These are phyloP conservation scores for Fonticula alba DNA, from an alignment of 78 protist species.

Conservation along the genomic window DNA sequence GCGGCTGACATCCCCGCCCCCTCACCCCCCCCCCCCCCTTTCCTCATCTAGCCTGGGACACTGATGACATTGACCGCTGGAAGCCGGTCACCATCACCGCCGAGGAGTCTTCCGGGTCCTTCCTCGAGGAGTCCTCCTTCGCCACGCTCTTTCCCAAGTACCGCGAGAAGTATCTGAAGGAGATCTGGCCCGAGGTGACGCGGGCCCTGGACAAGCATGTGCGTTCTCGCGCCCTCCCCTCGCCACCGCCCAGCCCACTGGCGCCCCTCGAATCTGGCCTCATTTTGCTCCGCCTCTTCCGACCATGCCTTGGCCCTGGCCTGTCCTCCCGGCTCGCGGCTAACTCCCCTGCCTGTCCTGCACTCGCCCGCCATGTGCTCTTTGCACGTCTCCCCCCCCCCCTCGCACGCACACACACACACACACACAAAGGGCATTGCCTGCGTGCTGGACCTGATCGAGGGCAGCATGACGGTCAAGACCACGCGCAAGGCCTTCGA, in stretches of 20 bases:
- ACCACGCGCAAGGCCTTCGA: slow-evolving; percentile 92
- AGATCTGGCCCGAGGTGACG: slow-evolving; percentile 64
- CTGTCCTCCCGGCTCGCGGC: too few species aligned
- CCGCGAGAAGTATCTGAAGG: slow-evolving; percentile 60
- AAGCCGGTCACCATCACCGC: slow-evolving; percentile 24
- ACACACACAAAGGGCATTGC: slow-evolving; percentile 21
- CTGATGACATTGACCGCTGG: slow-evolving; percentile 53
- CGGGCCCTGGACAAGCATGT: slow-evolving; percentile 24
- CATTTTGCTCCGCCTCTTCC: too few species aligned
- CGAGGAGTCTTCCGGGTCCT: slow-evolving; percentile 19
- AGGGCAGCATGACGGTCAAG: slow-evolving; percentile 85
- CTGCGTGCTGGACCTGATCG: slow-evolving; percentile 68
- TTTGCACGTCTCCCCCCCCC: too few species aligned
- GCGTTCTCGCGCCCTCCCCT: not conserved
- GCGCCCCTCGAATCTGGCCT: too few species aligned
- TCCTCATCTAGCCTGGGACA: slow-evolving; percentile 26
- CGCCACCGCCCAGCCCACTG: too few species aligned
- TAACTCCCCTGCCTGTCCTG: too few species aligned
- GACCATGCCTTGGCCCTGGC: too few species aligned
- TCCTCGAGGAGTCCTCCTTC: slow-evolving; percentile 51
- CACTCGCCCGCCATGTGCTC: too few species aligned
- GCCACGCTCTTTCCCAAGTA: slow-evolving; percentile 88
- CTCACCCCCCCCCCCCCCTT: too few species aligned
- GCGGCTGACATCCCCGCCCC: too few species aligned
- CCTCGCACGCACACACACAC: not conserved